Conservation (phyloP, 116 monocot species). For the Dioscorea cayenensis region DNA sequence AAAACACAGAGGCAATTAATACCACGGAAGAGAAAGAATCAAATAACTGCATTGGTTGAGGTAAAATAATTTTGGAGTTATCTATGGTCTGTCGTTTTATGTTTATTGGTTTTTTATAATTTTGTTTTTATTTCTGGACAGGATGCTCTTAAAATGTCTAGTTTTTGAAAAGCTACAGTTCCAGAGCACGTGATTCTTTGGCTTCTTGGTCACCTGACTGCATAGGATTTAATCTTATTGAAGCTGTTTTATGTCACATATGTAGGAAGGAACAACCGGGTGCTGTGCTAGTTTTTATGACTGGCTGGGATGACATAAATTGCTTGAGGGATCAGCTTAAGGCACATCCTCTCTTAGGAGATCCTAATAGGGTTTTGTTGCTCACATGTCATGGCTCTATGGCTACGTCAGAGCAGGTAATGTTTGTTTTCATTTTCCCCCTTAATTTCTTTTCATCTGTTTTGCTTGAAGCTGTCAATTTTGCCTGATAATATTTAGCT, state of each 20-base stretch:
- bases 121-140: slow-evolving; percentile 16
- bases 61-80: slow-evolving; percentile 21
- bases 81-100: not conserved
- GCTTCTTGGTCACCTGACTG: slow-evolving; percentile 91
- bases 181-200: slow-evolving; percentile 89
- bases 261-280: slow-evolving; percentile 86
- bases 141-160: slow-evolving; percentile 83
- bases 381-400: slow-evolving; percentile 99
- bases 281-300: slow-evolving; percentile 99
- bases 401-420: slow-evolving; percentile 99
- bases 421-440: not conserved
- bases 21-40: slow-evolving; percentile 89
- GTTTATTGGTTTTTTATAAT: not conserved
- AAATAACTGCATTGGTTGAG: slow-evolving; percentile 90
- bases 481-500: not conserved
- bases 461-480: not conserved
- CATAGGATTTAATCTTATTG: slow-evolving; percentile 98
- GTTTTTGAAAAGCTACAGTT: slow-evolving; percentile 75
- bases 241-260: slow-evolving; percentile 97
- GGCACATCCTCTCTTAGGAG: slow-evolving; percentile 94
- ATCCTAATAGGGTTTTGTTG: slow-evolving; percentile 87
- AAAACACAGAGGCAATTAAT: slow-evolving; percentile 88
- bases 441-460: not conserved
- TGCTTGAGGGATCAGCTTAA: slow-evolving; percentile 94
- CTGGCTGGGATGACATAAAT: slow-evolving; percentile 99